These are phyloP conservation scores for Adenanthera pavonina DNA, from an alignment of 306 rosid genomes.

Conservation along the genomic window DNA sequence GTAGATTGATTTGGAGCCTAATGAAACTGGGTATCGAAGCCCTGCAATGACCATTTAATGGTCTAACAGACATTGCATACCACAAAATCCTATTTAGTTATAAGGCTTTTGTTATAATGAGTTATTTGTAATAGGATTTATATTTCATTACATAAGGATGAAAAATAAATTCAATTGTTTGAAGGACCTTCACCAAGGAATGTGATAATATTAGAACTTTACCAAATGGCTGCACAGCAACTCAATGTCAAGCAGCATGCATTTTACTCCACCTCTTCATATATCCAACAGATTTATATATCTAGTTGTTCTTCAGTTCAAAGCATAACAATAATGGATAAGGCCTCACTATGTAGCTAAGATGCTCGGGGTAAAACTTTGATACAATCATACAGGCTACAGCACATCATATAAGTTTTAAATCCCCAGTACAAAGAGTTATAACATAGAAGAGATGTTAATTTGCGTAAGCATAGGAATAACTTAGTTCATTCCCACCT, in stretches of 20 bases:
- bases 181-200: conserved; percentile 18
- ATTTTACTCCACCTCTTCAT: background rate
- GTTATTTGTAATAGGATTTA: conserved; percentile 5
- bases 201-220: background rate
- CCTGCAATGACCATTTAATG: background rate
- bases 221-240: conserved; percentile 3
- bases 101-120: background rate
- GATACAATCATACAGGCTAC: background rate
- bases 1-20: background rate
- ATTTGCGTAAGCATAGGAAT: background rate
- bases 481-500: conserved; percentile 18
- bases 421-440: background rate
- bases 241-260: background rate
- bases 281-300: background rate
- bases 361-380: background rate
- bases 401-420: background rate
- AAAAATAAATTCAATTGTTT: background rate
- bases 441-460: background rate
- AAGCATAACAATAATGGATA: background rate
- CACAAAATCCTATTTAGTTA: background rate
- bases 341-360: background rate
- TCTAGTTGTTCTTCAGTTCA: background rate
- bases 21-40: background rate
- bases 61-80: conserved; percentile 5
- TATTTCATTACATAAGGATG: background rate